Evolutionary conservation across 768 basidiomycete species (phyloP), one percentile per base, ranked within the genome.

Genomic region (Boletus sensibilis): DNA sequence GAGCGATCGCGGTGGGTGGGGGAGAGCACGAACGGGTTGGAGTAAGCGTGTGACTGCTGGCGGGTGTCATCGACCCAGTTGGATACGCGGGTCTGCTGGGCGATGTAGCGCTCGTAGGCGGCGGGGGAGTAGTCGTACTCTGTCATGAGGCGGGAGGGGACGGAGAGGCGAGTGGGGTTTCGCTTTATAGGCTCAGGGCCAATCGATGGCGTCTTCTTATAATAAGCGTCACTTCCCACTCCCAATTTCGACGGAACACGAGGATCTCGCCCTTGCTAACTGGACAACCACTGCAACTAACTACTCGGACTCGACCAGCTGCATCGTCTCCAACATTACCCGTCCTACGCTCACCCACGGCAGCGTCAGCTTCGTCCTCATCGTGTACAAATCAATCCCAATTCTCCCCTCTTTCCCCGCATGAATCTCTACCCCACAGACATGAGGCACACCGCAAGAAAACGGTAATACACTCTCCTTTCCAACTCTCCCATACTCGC

Each of bases 51-150:
- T 1, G 69, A n/a, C 38, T 72, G 69, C 13, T 55, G 54, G 42
- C 52, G 16, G 16, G 81, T 83, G 21, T 79, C 64, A 61, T 74
- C 57, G 16, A 82, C 78, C 83, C 83, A 85, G 59, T 76, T 72
- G 0, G 77, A 72, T 16, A 83, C 79, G 56, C 79, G 74, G 55
- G 71, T 29, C 65, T 80, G 81, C n/a, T 77, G 81, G 27, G 71
- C 74, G 50, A 79, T 31, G 63, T 79, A 73, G 11, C 73, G 76
- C 51, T 82, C 74, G 61, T 76, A 72, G 29, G 81, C 82, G 63
- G 79, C 81, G 20, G 81, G 81, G 51, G 82, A 83, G 68, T 74
- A 83, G 71, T 83, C 82, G 78, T 84, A 84, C 67, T 84, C 82
- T 29, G 82, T 83, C 82, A 84, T 84, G 59, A 38, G 51, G 20